Conservation (phyloP, 2,329 filamentous ascomycete genomes). For the Penicillium freii region DNA sequence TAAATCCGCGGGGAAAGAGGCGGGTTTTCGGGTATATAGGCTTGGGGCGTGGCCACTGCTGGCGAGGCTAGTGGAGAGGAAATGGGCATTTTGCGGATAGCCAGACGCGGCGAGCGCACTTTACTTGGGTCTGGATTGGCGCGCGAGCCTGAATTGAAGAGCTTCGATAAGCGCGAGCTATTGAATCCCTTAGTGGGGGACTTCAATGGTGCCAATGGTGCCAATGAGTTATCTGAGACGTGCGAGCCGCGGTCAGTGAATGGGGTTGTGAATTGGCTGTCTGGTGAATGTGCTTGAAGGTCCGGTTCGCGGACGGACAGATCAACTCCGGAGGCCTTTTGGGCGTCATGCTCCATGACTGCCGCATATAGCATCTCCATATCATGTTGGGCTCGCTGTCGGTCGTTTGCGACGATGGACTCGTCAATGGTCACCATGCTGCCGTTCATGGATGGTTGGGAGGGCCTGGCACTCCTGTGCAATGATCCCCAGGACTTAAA, state of each 20-base stretch:
- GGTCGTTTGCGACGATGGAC: conserved; percentile 70
- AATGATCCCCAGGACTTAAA: conserved; percentile 40
- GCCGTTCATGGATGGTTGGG: conserved; percentile 52
- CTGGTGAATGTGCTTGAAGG: conserved; percentile 22
- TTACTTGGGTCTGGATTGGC: conserved; percentile 43
- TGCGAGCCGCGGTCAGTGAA: conserved; percentile 32
- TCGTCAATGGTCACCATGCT: conserved; percentile 74
- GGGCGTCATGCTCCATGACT: conserved; percentile 81
- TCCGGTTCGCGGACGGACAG: conserved; percentile 19
- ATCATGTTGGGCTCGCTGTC: conserved; percentile 72
- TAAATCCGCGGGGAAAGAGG: conserved; percentile 58
- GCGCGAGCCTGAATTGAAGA: conserved; percentile 41
- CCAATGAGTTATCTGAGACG: conserved; percentile 24
- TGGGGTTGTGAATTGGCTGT: conserved; percentile 28
- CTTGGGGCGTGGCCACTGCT: conserved; percentile 41
- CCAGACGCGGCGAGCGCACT: conserved; percentile 43
- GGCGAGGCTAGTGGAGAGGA: conserved; percentile 54
- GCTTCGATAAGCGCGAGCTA: conserved; percentile 40
- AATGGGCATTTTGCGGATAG: conserved; percentile 57
- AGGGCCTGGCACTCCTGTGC: conserved; percentile 27
- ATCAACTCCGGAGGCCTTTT: conserved; percentile 37
- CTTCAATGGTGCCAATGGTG: conserved; percentile 13
- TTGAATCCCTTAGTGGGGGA: conserved; percentile 30
- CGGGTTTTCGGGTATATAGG: conserved; percentile 53
- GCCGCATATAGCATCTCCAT: conserved; percentile 88